A percentile compares a stretch with the other conserved stretches of the same genome.
phyloP scores from a whole-genome alignment of 306 rosid genomes.

The Medicago truncatula region DNA sequence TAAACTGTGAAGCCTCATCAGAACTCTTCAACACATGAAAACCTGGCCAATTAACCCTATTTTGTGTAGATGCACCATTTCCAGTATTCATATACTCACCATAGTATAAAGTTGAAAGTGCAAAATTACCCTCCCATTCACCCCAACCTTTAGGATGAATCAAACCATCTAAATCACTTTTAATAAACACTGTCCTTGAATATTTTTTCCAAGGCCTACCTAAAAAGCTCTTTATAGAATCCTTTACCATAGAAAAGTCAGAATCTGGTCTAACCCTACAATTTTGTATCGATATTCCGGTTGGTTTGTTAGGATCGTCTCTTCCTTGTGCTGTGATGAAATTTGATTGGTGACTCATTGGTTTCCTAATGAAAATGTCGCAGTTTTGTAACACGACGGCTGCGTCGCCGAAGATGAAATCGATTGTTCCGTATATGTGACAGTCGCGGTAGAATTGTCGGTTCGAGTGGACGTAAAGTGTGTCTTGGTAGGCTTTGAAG shows the following conservation, averaged over 20 bases:
- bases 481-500: conserved; percentile 74
- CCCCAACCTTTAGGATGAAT: conserved; percentile 68
- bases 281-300: conserved; percentile 49
- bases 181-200: conserved; percentile 63
- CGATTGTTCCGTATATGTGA: conserved; percentile 61
- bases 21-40: conserved; percentile 59
- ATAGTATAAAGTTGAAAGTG: conserved; percentile 59
- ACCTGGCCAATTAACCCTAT: conserved; percentile 74
- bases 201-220: conserved; percentile 79
- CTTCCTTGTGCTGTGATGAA: conserved; percentile 73
- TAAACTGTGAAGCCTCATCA: conserved; percentile 50
- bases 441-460: conserved; percentile 77
- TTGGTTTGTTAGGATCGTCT: conserved; percentile 46
- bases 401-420: conserved; percentile 67
- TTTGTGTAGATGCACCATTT: conserved; percentile 50
- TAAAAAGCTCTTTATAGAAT: conserved; percentile 46
- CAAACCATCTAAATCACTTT: conserved; percentile 60
- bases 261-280: conserved; percentile 45
- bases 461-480: conserved; percentile 59
- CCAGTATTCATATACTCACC: conserved; percentile 72
- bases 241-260: conserved; percentile 1
- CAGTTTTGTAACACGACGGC: conserved; percentile 60
- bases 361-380: conserved; percentile 62
- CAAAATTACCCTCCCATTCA: conserved; percentile 62
- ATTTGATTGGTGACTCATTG: conserved; percentile 58